These are phyloP conservation scores for Bullera alba DNA, from an alignment of 768 basidiomycete genomes.

Conservation along the genomic window DNA sequence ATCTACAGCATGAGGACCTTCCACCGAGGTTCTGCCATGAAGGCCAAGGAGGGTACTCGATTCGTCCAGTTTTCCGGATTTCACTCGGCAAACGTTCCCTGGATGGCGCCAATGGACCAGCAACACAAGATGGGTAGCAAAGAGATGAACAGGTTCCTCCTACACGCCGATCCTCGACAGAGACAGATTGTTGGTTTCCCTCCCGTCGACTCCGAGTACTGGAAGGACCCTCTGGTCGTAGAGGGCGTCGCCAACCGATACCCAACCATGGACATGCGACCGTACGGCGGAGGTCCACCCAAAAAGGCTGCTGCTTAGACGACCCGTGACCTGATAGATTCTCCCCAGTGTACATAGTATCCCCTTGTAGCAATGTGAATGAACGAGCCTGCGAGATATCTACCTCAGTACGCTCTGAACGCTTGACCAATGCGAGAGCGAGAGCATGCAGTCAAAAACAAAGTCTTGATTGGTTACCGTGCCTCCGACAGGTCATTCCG, in stretches of 20 bases:
- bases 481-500: too few relatives aligned
- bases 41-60: background rate
- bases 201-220: background rate
- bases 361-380: too few relatives aligned
- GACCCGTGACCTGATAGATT: too few relatives aligned
- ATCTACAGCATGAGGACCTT: background rate
- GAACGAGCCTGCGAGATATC: too few relatives aligned
- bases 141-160: background rate
- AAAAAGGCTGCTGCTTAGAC: too few relatives aligned
- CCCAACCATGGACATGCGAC: background rate
- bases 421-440: too few relatives aligned
- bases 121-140: background rate
- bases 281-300: background rate
- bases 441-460: too few relatives aligned
- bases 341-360: too few relatives aligned
- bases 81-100: background rate
- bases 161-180: background rate
- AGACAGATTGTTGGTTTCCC: background rate
- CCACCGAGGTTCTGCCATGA: background rate
- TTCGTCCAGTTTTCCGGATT: background rate
- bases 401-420: too few relatives aligned
- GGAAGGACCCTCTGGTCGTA: background rate
- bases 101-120: background rate
- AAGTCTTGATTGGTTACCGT: too few relatives aligned
- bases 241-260: background rate